These are phyloP conservation scores for barrel medic (Medicago truncatula) DNA, from an alignment of 306 rosid genomes.

Conservation along the genomic window MtrunA17r5.0-ANR NC_053043.1:48734501-48735000, in stretches of 20 bases:
- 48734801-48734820: slow-evolving; percentile 1
- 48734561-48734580: too few relatives aligned
- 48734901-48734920: neutral
- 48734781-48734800: slow-evolving; percentile 10
- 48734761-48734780: slow-evolving; percentile 10
- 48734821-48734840: neutral
- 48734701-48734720: neutral
- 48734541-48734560: too few relatives aligned
- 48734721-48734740: neutral
- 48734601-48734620: too few relatives aligned
- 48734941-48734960: neutral
- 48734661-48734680: neutral
- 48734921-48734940: neutral
- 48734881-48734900: slow-evolving; percentile 52
- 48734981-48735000: neutral
- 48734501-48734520: too few relatives aligned
- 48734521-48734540: too few relatives aligned
- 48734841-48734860: slow-evolving; percentile 80
- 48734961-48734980: neutral
- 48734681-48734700: neutral
- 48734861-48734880: slow-evolving; percentile 71
- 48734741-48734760: neutral
- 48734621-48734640: too few relatives aligned
- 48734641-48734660: too few relatives aligned
- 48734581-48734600: too few relatives aligned